phyloP scores from a whole-genome alignment of 1,284 basidiomycete species.

The Salmacisia buchloeana region DNA sequence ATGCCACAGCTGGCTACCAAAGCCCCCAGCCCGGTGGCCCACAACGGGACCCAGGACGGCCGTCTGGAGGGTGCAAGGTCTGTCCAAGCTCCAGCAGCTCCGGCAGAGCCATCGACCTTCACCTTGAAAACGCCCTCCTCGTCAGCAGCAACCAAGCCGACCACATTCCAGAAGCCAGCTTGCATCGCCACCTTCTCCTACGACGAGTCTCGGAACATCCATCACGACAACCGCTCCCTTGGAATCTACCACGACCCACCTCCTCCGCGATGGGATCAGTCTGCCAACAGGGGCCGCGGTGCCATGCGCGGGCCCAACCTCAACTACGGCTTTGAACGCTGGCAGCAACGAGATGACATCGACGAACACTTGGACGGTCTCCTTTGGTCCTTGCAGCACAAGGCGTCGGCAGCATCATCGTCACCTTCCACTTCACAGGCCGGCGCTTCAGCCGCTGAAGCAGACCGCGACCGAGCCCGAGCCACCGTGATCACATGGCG shows the following conservation, averaged over 20 bases:
- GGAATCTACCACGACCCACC: conserved; percentile 29
- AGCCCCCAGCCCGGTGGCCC: no score
- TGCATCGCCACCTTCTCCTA: conserved; percentile 32
- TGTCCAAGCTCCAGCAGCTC: neutral
- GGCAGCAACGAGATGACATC: conserved; percentile 63
- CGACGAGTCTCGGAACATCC: conserved; percentile 21
- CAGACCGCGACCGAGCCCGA: conserved; percentile 30
- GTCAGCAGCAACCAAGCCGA: conserved; percentile 7
- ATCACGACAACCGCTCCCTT: conserved; percentile 32
- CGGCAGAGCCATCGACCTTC: no score
- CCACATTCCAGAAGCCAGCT: conserved; percentile 27
- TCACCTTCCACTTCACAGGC: conserved; percentile 4
- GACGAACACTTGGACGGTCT: conserved; percentile 35
- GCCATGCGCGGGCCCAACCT: conserved; percentile 36
- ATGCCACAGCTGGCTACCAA: no score
- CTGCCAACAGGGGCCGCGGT: conserved; percentile 9
- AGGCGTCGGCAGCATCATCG: no score
- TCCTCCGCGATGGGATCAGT: conserved; percentile 12
- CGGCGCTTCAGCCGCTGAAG: conserved; percentile 8
- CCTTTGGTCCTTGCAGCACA: conserved; percentile 20
- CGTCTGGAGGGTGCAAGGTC: no score
- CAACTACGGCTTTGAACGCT: conserved; percentile 56
- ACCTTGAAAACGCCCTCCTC: neutral
- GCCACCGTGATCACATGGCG: conserved; percentile 70
- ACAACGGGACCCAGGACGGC: no score